A percentile compares a stretch with the other conserved stretches of the same genome.
These are phyloP conservation scores for Calendula officinalis DNA, from an alignment of 129 eudicot genomes.

Conservation along the genomic window DNA sequence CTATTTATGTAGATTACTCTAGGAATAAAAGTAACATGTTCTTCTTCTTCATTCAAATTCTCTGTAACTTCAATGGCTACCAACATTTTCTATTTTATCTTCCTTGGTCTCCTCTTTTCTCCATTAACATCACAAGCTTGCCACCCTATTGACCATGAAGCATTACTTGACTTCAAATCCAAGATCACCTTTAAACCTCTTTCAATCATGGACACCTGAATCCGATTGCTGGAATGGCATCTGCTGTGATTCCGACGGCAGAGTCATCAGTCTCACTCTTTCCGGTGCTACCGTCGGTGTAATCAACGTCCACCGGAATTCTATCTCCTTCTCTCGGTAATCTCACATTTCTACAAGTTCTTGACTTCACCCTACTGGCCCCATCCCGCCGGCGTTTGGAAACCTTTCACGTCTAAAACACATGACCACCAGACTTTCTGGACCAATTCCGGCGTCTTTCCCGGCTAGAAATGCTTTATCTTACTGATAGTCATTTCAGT, in stretches of 20 bases:
- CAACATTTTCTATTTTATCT: slow-evolving; percentile 27
- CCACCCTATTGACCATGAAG: slow-evolving; percentile 52
- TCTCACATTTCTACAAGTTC: slow-evolving; percentile 60
- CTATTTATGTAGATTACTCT: no score
- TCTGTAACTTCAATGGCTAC: slow-evolving; percentile 28
- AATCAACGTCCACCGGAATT: slow-evolving; percentile 62
- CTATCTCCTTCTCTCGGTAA: slow-evolving; percentile 76
- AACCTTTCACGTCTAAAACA: slow-evolving; percentile 45
- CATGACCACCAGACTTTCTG: slow-evolving; percentile 54
- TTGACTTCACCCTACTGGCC: slow-evolving; percentile 76
- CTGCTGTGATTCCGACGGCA: slow-evolving; percentile 55
- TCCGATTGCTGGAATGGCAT: slow-evolving; percentile 87
- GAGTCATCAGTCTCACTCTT: slow-evolving; percentile 64
- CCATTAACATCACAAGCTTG: slow-evolving; percentile 42
- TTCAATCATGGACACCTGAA: slow-evolving; percentile 54
- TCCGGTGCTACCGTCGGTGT: slow-evolving; percentile 56
- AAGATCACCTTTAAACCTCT: slow-evolving; percentile 60
- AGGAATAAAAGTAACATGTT: not conserved
- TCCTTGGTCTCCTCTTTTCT: slow-evolving; percentile 22
- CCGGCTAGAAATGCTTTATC: slow-evolving; percentile 47
- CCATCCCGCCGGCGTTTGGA: slow-evolving; percentile 72
- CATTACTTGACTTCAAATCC: slow-evolving; percentile 59
- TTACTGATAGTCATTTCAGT: slow-evolving; percentile 44
- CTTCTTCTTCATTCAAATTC: slow-evolving; percentile 14
- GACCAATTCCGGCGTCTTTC: slow-evolving; percentile 48